These are phyloP conservation scores for Metschnikowia koreensis DNA, from an alignment of 805 yeast genomes.

Conservation along the genomic window DNA sequence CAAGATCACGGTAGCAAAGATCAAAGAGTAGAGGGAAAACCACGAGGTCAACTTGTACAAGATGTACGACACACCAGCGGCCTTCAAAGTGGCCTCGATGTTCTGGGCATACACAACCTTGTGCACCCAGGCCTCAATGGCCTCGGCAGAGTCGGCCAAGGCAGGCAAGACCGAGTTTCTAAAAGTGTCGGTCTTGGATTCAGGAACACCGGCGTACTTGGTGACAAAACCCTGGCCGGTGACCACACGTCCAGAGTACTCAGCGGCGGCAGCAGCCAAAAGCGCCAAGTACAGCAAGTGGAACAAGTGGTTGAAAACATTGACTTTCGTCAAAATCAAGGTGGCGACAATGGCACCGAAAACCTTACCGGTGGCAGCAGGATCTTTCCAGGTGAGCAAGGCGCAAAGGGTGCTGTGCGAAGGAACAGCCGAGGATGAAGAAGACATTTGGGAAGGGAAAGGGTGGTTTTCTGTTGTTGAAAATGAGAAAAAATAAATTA, in stretches of 20 bases:
- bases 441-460: background rate
- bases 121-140: slow-evolving; percentile 52
- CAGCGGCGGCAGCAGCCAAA: slow-evolving; percentile 66
- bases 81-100: slow-evolving; percentile 68
- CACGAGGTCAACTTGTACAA: slow-evolving; percentile 71
- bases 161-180: slow-evolving; percentile 41
- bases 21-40: slow-evolving; percentile 69
- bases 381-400: slow-evolving; percentile 73
- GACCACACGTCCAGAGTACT: slow-evolving; percentile 67
- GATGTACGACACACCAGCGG: slow-evolving; percentile 64
- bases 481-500: no score
- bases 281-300: slow-evolving; percentile 59
- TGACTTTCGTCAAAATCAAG: slow-evolving; percentile 61
- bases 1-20: slow-evolving; percentile 53
- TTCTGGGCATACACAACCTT: slow-evolving; percentile 64
- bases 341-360: slow-evolving; percentile 60
- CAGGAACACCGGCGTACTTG: slow-evolving; percentile 63
- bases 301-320: slow-evolving; percentile 59
- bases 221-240: slow-evolving; percentile 82
- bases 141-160: slow-evolving; percentile 45
- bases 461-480: background rate
- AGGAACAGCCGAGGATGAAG: slow-evolving; percentile 3
- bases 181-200: slow-evolving; percentile 34
- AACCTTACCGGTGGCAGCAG: slow-evolving; percentile 72
- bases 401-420: slow-evolving; percentile 17